phyloP scores from a whole-genome alignment of 2,329 filamentous ascomycete genomes.

The Proliferodiscus dingleyae region DNA sequence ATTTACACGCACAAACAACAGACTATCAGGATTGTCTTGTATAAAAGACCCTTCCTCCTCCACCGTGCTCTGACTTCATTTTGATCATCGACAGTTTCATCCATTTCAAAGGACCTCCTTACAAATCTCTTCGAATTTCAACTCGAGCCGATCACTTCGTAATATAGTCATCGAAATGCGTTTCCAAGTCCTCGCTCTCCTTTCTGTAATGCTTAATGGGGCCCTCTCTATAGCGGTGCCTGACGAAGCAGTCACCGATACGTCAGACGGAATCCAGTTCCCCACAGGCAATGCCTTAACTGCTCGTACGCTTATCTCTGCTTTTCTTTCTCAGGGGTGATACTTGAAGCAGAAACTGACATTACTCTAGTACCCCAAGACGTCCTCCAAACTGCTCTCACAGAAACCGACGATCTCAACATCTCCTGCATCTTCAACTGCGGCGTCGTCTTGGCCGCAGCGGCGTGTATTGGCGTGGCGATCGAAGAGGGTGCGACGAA shows the following conservation, averaged over 20 bases:
- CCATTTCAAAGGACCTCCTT: neutral
- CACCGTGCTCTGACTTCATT: neutral
- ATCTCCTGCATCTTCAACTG: conserved; percentile 1
- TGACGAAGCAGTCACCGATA: neutral
- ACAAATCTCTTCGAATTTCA: neutral
- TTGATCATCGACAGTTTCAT: neutral
- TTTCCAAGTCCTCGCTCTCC: neutral
- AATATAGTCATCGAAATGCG: neutral
- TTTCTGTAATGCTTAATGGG: neutral
- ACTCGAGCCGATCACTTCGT: neutral
- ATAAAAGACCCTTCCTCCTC: no score
- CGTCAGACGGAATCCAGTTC: neutral
- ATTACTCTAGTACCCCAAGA: neutral
- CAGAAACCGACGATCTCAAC: neutral
- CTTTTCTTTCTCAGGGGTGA: no score
- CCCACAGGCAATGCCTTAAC: neutral
- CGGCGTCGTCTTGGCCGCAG: neutral
- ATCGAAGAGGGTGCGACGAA: neutral
- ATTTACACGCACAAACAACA: no score
- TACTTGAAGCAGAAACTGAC: neutral
- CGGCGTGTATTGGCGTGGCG: neutral
- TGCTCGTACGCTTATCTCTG: neutral
- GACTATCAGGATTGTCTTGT: no score
- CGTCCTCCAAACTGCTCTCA: neutral
- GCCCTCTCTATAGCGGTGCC: neutral